Conservation (phyloP, 208 protist species). For the Herpetomonas muscarum region DNA sequence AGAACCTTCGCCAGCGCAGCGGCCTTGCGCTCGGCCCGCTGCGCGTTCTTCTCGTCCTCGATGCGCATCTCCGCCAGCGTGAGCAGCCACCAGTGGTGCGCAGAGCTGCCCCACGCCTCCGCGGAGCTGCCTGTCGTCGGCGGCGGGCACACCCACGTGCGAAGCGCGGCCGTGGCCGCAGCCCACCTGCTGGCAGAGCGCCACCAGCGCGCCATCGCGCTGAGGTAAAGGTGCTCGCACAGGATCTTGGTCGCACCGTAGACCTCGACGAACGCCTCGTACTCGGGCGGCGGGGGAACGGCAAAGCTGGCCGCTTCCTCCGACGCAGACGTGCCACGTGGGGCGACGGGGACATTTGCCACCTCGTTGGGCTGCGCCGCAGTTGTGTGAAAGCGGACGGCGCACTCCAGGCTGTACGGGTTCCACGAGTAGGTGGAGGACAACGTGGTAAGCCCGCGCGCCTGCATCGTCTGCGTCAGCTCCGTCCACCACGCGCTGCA, state of each 20-base stretch:
- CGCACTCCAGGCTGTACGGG: constrained; percentile 11
- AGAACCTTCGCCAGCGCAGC: too few relatives aligned
- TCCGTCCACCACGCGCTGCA: constrained; percentile 12
- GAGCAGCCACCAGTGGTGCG: constrained; percentile 12
- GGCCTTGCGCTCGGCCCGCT: not conserved
- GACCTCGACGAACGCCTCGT: constrained; percentile 3
- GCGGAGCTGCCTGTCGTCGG: constrained; percentile 17
- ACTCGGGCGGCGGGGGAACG: constrained; percentile 12
- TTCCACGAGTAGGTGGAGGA: constrained; percentile 9
- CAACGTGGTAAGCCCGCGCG: not conserved
- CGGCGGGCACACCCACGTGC: constrained; percentile 19
- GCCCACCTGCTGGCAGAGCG: constrained; percentile 19
- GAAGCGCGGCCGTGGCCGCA: not conserved
- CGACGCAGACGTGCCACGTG: not conserved
- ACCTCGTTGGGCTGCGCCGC: not conserved
- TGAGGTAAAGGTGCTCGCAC: constrained; percentile 4
- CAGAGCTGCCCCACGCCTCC: constrained; percentile 6
- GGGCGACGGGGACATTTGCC: not conserved
- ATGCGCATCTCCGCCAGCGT: constrained; percentile 3
- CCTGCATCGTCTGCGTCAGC: not conserved
- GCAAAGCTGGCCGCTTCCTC: not conserved
- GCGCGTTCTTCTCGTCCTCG: constrained; percentile 3
- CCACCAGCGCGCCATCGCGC: constrained; percentile 12
- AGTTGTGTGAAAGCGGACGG: not conserved
- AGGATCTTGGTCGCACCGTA: constrained; percentile 1